Percentiles rank a stretch among this genome's conserved stretches.
Evolutionary conservation across 768 basidiomycete species (phyloP).

Genomic region (Paxillus involutus): DNA sequence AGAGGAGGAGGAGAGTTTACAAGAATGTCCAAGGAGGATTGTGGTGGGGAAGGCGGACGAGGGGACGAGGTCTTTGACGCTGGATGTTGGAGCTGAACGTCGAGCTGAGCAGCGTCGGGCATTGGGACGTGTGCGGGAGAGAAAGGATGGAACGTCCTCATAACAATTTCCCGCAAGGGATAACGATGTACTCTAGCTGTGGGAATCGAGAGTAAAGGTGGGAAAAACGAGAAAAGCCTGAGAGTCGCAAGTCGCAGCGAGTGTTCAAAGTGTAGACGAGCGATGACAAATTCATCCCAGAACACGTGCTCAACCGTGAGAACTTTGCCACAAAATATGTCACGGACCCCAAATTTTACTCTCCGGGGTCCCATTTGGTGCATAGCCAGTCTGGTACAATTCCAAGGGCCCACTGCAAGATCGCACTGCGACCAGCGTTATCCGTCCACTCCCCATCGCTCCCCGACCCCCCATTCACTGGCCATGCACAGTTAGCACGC

Average conservation of each 20-base stretch:
- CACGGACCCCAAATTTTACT: constrained; percentile 11
- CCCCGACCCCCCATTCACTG: constrained; percentile 8
- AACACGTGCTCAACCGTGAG: constrained; percentile 33
- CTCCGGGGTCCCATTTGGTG: background rate
- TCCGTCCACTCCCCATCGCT: background rate
- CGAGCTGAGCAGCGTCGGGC: constrained; percentile 37
- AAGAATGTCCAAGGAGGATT: constrained; percentile 39
- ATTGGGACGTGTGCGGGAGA: constrained; percentile 42
- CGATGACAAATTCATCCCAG: constrained; percentile 20
- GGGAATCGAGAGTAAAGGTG: constrained; percentile 45
- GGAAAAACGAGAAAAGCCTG: constrained; percentile 41
- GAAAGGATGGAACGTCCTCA: constrained; percentile 45
- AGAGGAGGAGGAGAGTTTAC: constrained; percentile 31
- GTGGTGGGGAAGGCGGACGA: constrained; percentile 43
- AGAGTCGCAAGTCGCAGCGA: constrained; percentile 12
- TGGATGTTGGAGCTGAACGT: constrained; percentile 30
- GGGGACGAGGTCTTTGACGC: constrained; percentile 45
- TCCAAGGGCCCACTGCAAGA: background rate
- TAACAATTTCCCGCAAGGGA: constrained; percentile 42
- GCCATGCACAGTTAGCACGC: constrained; percentile 29
- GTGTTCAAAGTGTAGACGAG: constrained; percentile 9
- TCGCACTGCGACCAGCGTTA: background rate
- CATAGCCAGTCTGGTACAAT: background rate
- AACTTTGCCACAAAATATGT: constrained; percentile 21
- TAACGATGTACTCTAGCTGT: constrained; percentile 41